Evolutionary conservation across 805 yeast species (phyloP).

Genomic region (Candida fluviatilis): DNA sequence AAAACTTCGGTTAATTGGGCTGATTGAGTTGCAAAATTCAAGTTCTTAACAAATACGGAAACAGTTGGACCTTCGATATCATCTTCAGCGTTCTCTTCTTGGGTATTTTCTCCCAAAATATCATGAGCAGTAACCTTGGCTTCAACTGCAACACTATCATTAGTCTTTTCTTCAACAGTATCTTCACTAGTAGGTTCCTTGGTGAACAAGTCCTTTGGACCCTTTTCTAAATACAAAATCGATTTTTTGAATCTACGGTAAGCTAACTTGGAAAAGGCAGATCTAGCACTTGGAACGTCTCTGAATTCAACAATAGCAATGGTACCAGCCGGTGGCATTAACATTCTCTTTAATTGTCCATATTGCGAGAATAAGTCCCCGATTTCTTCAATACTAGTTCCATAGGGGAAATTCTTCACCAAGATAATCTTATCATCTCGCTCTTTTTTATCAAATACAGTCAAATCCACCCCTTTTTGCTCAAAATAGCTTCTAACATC

Average conservation of each 20-base stretch:
- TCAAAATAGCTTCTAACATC: constrained; percentile 88
- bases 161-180: constrained; percentile 21
- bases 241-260: constrained; percentile 85
- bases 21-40: constrained; percentile 77
- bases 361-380: constrained; percentile 75
- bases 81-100: constrained; percentile 25
- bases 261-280: constrained; percentile 84
- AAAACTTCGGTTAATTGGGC: constrained; percentile 56
- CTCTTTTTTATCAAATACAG: constrained; percentile 60
- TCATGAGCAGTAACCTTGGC: constrained; percentile 44
- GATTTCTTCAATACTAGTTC: constrained; percentile 75
- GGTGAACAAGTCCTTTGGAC: constrained; percentile 78
- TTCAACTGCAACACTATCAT: constrained; percentile 34
- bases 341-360: constrained; percentile 74
- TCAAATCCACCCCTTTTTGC: constrained; percentile 76
- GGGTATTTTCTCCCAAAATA: constrained; percentile 29
- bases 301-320: constrained; percentile 90
- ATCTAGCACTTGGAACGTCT: constrained; percentile 77
- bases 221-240: constrained; percentile 87
- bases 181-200: constrained; percentile 48
- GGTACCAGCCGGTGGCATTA: constrained; percentile 96
- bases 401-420: constrained; percentile 87
- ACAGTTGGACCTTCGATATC: constrained; percentile 70
- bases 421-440: constrained; percentile 77
- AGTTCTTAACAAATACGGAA: constrained; percentile 86